phyloP scores from a whole-genome alignment of 192 early-diverging fungal genomes.

The Coemansia sp. region DNA sequence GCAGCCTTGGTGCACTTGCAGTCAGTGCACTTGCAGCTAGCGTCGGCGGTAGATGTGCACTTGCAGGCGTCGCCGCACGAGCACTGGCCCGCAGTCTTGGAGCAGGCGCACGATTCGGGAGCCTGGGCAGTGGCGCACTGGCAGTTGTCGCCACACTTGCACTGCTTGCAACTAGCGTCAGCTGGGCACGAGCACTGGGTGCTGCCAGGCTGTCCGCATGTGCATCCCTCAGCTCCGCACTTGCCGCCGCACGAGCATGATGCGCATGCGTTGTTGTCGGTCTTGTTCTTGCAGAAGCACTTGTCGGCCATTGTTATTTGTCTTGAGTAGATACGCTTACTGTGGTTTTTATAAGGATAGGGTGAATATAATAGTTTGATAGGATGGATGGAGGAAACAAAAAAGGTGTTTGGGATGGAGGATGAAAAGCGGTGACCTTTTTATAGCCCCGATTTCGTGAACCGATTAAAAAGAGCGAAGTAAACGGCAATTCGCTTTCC shows the following conservation, averaged over 20 bases:
- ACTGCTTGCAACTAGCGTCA: slow-evolving; percentile 19
- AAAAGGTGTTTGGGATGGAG: neutral
- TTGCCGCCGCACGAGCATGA: slow-evolving; percentile 30
- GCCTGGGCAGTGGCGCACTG: slow-evolving; percentile 20
- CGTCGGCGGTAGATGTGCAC: slow-evolving; percentile 11
- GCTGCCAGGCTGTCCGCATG: slow-evolving; percentile 27
- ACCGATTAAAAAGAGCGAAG: neutral
- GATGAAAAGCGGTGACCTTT: too few species aligned
- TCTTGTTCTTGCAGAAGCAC: slow-evolving; percentile 28
- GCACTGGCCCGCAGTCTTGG: neutral
- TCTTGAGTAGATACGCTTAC: neutral
- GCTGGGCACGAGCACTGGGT: slow-evolving; percentile 30
- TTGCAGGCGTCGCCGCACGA: slow-evolving; percentile 22
- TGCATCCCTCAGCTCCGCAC: slow-evolving; percentile 25
- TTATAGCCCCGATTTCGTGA: neutral
- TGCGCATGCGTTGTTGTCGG: slow-evolving; percentile 14
- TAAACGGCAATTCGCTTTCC: neutral
- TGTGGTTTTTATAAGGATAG: too few species aligned
- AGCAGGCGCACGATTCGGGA: slow-evolving; percentile 12
- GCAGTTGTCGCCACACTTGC: slow-evolving; percentile 35
- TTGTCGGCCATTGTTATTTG: slow-evolving; percentile 5
- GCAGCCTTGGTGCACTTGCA: slow-evolving; percentile 15
- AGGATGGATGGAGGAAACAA: too few species aligned
- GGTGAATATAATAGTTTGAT: too few species aligned
- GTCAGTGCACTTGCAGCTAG: slow-evolving; percentile 21